Evolutionary conservation across 108 stramenopile species (phyloP).

Genomic region (Cylindrotheca closterium): DNA sequence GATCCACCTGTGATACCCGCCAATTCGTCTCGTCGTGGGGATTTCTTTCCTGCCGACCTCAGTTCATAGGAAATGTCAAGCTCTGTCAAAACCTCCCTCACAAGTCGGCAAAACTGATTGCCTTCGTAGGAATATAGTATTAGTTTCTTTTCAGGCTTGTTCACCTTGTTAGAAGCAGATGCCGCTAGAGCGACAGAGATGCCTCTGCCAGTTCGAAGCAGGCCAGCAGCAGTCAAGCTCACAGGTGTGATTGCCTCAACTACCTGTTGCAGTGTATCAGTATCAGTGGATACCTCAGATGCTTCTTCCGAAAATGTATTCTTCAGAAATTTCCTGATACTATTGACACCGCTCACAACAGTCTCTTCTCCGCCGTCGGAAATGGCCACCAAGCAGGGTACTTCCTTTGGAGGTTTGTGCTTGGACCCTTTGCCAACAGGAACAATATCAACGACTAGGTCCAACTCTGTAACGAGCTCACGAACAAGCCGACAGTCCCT

Average conservation of each 20-base stretch:
- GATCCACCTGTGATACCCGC: slow-evolving; percentile 61
- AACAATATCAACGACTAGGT: slow-evolving; percentile 71
- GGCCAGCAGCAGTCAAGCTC: slow-evolving; percentile 14
- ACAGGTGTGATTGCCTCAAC: slow-evolving; percentile 10
- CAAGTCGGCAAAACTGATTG: slow-evolving; percentile 85
- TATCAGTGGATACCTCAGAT: background rate
- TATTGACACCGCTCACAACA: slow-evolving; percentile 20
- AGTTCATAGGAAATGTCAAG: slow-evolving; percentile 83
- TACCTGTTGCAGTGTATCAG: slow-evolving; percentile 2
- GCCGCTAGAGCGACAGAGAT: slow-evolving; percentile 21
- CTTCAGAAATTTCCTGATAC: slow-evolving; percentile 56
- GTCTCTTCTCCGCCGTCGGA: slow-evolving; percentile 36
- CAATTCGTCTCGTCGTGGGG: slow-evolving; percentile 73
- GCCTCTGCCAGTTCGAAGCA: slow-evolving; percentile 32
- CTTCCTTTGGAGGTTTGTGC: background rate
- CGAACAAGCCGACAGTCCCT: slow-evolving; percentile 62
- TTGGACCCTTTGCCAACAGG: slow-evolving; percentile 25
- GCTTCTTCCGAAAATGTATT: slow-evolving; percentile 3
- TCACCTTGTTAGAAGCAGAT: background rate
- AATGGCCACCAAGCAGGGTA: slow-evolving; percentile 1
- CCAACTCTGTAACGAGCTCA: slow-evolving; percentile 83
- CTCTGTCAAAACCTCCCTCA: slow-evolving; percentile 87
- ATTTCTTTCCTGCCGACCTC: slow-evolving; percentile 70
- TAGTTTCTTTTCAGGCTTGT: slow-evolving; percentile 31
- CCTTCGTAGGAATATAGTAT: slow-evolving; percentile 72